These are phyloP conservation scores for Schwanniomyces polymorphus DNA, from an alignment of 805 yeast genomes.

Conservation along the genomic window DNA sequence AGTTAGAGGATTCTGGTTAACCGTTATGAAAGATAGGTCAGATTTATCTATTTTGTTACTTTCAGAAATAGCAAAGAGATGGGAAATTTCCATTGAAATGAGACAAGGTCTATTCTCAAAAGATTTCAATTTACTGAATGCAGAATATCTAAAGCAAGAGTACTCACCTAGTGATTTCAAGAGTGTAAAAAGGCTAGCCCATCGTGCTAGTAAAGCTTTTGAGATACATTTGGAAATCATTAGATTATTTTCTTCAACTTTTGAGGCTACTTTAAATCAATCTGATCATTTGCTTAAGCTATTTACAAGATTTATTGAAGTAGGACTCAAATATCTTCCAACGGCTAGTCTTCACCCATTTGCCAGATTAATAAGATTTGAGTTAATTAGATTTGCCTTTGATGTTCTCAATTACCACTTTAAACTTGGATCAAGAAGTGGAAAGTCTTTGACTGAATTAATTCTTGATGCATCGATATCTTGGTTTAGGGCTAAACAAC, in stretches of 20 bases:
- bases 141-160: slow-evolving; percentile 77
- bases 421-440: slow-evolving; percentile 48
- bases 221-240: slow-evolving; percentile 74
- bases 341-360: slow-evolving; percentile 81
- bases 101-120: slow-evolving; percentile 65
- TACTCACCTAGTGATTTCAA: slow-evolving; percentile 80
- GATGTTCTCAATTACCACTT: slow-evolving; percentile 60
- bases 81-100: slow-evolving; percentile 65
- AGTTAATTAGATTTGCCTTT: slow-evolving; percentile 65
- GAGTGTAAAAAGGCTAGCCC: slow-evolving; percentile 53
- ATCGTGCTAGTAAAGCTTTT: slow-evolving; percentile 45
- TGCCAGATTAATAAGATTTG: slow-evolving; percentile 73
- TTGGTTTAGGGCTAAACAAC: slow-evolving; percentile 69
- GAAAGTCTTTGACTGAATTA: slow-evolving; percentile 44
- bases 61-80: slow-evolving; percentile 64
- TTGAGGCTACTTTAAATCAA: slow-evolving; percentile 75
- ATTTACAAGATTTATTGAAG: slow-evolving; percentile 59
- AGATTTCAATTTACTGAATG: slow-evolving; percentile 51
- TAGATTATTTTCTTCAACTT: slow-evolving; percentile 67
- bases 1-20: slow-evolving; percentile 79
- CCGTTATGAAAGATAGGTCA: slow-evolving; percentile 67
- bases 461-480: slow-evolving; percentile 68
- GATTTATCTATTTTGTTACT: slow-evolving; percentile 58
- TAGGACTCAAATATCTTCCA: slow-evolving; percentile 52
- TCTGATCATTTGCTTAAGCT: slow-evolving; percentile 68